A percentile compares a stretch with the other conserved stretches of the same genome.
Evolutionary conservation across 495 filamentous ascomycete genomes (phyloP).

Genomic region (Neohortaea acidophila): DNA sequence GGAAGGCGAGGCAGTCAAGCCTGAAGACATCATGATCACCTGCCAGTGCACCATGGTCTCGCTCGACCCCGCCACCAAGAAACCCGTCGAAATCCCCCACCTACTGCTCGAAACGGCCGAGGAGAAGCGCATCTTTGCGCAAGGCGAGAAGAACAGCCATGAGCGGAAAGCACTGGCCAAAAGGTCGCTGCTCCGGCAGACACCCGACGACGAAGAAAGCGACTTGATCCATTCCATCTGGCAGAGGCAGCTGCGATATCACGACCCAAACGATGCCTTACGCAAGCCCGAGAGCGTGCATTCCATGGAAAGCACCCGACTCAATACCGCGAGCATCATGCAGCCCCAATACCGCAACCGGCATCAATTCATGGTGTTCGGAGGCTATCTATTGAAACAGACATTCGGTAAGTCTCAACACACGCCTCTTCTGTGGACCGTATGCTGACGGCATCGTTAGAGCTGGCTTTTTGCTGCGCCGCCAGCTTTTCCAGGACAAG

Average conservation of each 20-base stretch:
- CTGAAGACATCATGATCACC: slow-evolving; percentile 58
- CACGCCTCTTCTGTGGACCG: slow-evolving; percentile 28
- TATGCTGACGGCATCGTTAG: too few species aligned
- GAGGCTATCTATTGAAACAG: slow-evolving; percentile 67
- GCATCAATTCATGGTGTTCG: slow-evolving; percentile 84
- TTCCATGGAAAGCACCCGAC: slow-evolving; percentile 50
- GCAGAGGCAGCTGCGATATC: slow-evolving; percentile 55
- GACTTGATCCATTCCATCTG: slow-evolving; percentile 69
- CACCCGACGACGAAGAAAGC: slow-evolving; percentile 62
- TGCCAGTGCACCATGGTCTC: slow-evolving; percentile 81
- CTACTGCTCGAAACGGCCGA: slow-evolving; percentile 52
- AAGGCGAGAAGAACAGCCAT: slow-evolving; percentile 58
- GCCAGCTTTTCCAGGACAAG: slow-evolving; percentile 59
- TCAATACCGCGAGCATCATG: slow-evolving; percentile 67
- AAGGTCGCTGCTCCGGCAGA: slow-evolving; percentile 50
- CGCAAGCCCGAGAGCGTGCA: slow-evolving; percentile 47
- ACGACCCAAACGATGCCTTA: slow-evolving; percentile 43
- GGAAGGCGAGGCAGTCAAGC: slow-evolving; percentile 40
- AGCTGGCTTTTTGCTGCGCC: slow-evolving; percentile 80
- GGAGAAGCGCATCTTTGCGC: slow-evolving; percentile 49
- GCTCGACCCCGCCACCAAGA: slow-evolving; percentile 57
- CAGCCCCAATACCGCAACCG: slow-evolving; percentile 75
- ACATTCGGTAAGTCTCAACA: too few species aligned
- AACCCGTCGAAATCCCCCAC: slow-evolving; percentile 42
- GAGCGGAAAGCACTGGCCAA: slow-evolving; percentile 54